These are phyloP conservation scores for Mycena amicta DNA, from an alignment of 768 basidiomycete genomes.

Conservation along the genomic window DNA sequence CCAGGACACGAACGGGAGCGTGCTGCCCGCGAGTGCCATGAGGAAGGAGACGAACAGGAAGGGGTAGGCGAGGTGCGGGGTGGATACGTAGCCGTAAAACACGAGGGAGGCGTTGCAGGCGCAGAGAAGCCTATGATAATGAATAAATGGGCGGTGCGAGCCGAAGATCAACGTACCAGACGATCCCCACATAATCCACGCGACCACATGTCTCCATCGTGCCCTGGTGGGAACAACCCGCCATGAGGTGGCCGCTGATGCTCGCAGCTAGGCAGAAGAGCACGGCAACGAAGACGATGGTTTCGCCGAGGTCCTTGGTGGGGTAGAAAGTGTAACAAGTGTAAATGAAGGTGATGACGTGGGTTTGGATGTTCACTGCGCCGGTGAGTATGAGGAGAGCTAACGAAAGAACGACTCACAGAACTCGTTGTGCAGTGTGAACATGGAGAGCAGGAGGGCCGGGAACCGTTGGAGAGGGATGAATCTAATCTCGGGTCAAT, in stretches of 20 bases:
- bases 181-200: not conserved
- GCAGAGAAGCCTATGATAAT: not conserved
- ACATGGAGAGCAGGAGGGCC: not conserved
- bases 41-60: not conserved
- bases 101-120: not conserved
- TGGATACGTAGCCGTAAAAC: not conserved
- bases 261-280: not conserved
- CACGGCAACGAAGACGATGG: not conserved
- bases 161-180: not conserved
- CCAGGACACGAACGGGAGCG: not conserved
- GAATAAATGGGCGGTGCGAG: not conserved
- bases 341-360: not conserved
- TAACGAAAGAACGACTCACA: not conserved
- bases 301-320: not conserved
- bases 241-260: not conserved
- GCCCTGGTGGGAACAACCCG: not conserved
- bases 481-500: too few species aligned
- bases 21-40: not conserved
- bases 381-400: not conserved
- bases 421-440: constrained; percentile 7
- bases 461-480: constrained; percentile 1
- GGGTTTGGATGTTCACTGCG: not conserved
- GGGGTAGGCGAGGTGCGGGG: not conserved
- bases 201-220: not conserved
- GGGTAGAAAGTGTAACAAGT: not conserved